These are phyloP conservation scores for Alternaria brassicicola DNA, from an alignment of 2,329 filamentous ascomycete species.

Conservation along the genomic window DNA sequence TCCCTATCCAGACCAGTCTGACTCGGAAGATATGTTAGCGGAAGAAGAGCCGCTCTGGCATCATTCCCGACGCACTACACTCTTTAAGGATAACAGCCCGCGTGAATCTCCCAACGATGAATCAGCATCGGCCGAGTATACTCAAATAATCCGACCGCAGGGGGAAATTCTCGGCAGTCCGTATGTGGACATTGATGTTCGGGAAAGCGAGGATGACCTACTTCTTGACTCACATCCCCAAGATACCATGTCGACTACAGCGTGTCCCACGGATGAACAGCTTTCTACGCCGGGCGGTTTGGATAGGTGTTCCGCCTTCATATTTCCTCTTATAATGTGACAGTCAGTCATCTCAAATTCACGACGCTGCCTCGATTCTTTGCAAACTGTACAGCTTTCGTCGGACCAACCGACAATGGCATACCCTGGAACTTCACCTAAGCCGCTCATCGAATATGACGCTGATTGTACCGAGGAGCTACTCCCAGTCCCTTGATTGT, in stretches of 20 bases:
- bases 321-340: neutral
- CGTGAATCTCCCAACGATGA: neutral
- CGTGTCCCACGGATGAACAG: neutral
- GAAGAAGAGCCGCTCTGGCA: neutral
- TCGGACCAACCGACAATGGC: neutral
- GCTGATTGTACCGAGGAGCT: neutral
- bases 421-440: neutral
- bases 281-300: neutral
- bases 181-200: neutral
- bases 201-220: conserved; percentile 5
- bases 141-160: neutral
- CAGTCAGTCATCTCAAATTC: neutral
- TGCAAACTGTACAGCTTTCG: neutral
- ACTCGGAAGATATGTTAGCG: conserved; percentile 18
- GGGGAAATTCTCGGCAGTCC: neutral
- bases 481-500: neutral
- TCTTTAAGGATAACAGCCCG: neutral
- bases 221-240: neutral
- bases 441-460: neutral
- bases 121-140: neutral
- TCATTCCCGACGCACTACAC: neutral
- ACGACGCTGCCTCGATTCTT: neutral
- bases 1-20: neutral
- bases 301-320: neutral
- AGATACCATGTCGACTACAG: neutral